A percentile compares a stretch with the other conserved stretches of the same genome.
These are phyloP conservation scores for Theileria parva DNA, from an alignment of 169 alveolate species.

Conservation along the genomic window DNA sequence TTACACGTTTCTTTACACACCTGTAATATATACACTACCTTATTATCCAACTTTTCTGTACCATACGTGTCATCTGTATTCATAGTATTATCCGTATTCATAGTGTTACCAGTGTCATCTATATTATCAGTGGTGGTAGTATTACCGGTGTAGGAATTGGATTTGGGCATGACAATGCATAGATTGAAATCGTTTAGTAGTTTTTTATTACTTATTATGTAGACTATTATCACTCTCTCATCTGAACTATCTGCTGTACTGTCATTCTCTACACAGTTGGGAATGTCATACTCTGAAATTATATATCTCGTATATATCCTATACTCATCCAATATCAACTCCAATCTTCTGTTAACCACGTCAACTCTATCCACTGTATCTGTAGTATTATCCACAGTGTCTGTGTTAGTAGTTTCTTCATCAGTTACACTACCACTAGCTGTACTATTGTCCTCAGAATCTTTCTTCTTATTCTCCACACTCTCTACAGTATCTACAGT, in stretches of 20 bases:
- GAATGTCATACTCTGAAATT: background rate
- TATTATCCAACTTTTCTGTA: background rate
- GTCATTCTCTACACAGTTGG: background rate
- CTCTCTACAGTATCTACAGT: background rate
- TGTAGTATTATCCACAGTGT: background rate
- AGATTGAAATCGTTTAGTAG: slow-evolving; percentile 27
- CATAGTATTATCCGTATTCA: no score
- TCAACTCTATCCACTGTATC: no score
- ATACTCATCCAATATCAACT: background rate
- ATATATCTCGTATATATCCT: background rate
- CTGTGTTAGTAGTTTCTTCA: background rate
- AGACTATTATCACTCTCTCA: slow-evolving; percentile 1
- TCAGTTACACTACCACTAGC: background rate
- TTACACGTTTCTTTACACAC: slow-evolving; percentile 29
- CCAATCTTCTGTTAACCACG: background rate
- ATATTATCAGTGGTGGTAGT: no score
- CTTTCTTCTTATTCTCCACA: background rate
- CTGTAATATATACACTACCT: slow-evolving; percentile 27
- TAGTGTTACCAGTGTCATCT: no score
- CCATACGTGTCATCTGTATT: no score
- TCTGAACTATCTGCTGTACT: background rate
- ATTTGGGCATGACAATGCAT: slow-evolving; percentile 16
- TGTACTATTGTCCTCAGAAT: background rate
- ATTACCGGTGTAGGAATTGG: background rate
- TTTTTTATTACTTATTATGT: slow-evolving; percentile 8